Conservation (phyloP, 2,329 filamentous ascomycete species). For the Raffaelea albimanens region DNA sequence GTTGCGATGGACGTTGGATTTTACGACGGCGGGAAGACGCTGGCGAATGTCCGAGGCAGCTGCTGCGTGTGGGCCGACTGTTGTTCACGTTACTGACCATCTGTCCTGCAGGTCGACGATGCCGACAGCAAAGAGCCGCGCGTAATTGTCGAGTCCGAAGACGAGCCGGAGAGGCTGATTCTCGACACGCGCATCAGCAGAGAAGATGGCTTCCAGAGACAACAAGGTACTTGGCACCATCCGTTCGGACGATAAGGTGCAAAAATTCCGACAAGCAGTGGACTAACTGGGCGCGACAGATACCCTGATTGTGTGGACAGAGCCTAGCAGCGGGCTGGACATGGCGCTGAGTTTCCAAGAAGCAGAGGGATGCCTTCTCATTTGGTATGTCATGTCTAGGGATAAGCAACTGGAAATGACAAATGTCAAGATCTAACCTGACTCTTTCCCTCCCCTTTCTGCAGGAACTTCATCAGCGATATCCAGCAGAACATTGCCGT, state of each 20-base stretch:
- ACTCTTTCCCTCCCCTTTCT: neutral
- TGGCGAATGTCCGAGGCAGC: no score
- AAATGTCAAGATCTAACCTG: neutral
- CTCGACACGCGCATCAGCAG: constrained; percentile 85
- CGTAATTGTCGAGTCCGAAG: constrained; percentile 88
- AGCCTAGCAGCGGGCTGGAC: constrained; percentile 71
- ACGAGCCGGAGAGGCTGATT: constrained; percentile 72
- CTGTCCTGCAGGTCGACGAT: constrained; percentile 36
- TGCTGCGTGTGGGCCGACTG: no score
- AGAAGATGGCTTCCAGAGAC: constrained; percentile 95
- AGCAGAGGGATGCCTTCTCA: constrained; percentile 81
- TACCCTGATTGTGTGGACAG: constrained; percentile 97
- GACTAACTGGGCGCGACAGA: constrained; percentile 41
- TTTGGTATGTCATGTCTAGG: constrained; percentile 58
- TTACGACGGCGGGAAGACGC: no score
- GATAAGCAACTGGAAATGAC: neutral
- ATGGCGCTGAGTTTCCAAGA: constrained; percentile 99
- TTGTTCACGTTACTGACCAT: neutral
- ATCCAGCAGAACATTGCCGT: constrained; percentile 62
- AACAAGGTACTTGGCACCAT: constrained; percentile 59
- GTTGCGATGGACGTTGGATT: no score
- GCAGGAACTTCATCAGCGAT: constrained; percentile 81
- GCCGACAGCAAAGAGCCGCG: constrained; percentile 67
- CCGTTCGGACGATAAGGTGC: no score
- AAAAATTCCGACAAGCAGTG: no score